Percentiles rank a stretch among this genome's conserved stretches.
Evolutionary conservation across 495 filamentous ascomycete genomes (phyloP).

Genomic region (Hypoxylon lienhwacheense): DNA sequence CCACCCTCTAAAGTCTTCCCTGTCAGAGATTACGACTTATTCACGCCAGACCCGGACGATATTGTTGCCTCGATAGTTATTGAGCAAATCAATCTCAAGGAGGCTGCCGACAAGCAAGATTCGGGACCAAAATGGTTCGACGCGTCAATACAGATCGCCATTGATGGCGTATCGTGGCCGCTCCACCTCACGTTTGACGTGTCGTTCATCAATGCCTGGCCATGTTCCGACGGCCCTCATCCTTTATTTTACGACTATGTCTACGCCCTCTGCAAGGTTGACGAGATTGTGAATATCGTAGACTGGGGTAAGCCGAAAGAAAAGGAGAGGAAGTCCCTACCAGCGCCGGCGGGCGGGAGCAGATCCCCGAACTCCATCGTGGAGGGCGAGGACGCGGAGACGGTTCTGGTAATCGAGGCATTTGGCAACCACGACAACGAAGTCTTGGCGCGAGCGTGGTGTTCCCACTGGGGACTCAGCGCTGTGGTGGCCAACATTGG

Average conservation of each 20-base stretch:
- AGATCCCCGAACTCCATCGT: slow-evolving; percentile 9
- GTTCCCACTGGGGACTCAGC: slow-evolving; percentile 66
- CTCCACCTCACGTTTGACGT: slow-evolving; percentile 65
- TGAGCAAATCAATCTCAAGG: slow-evolving; percentile 61
- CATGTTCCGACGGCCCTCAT: slow-evolving; percentile 70
- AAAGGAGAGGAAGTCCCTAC: slow-evolving; percentile 24
- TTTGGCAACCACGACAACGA: slow-evolving; percentile 72
- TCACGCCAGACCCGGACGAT: slow-evolving; percentile 54
- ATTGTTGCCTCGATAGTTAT: slow-evolving; percentile 65
- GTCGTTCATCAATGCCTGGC: slow-evolving; percentile 64
- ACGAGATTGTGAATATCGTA: slow-evolving; percentile 61
- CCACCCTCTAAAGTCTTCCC: slow-evolving; percentile 59
- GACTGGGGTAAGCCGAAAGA: slow-evolving; percentile 57
- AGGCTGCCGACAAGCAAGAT: slow-evolving; percentile 25
- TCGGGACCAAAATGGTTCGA: slow-evolving; percentile 55
- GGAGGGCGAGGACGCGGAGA: slow-evolving; percentile 52
- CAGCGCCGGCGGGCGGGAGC: slow-evolving; percentile 28
- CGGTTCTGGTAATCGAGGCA: slow-evolving; percentile 69
- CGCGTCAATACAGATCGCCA: slow-evolving; percentile 67
- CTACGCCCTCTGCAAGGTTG: slow-evolving; percentile 55
- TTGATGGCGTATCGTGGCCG: slow-evolving; percentile 64
- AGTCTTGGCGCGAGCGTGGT: slow-evolving; percentile 74
- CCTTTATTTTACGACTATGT: slow-evolving; percentile 69
- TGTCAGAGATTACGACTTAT: slow-evolving; percentile 62
- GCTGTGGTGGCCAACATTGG: slow-evolving; percentile 67